Base-by-base conservation (phyloP, 2,329 filamentous ascomycete genomes). In the Dendryphion nanum region DNA sequence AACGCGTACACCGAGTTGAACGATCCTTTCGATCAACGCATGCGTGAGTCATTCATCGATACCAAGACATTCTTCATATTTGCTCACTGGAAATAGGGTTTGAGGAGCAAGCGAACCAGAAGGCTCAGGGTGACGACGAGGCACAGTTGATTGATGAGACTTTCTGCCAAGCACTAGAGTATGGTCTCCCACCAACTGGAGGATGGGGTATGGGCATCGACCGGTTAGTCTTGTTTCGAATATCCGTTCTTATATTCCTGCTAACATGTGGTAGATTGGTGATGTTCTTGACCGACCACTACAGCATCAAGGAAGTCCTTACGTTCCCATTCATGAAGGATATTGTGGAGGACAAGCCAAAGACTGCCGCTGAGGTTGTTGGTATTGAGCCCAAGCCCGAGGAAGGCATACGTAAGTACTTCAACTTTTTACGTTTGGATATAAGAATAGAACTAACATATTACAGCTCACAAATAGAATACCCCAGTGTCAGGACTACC, bases 271-370 rank as follows among this genome's bases (percentile, higher is more conserved):
- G 97, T 73, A 83, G 91, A 44, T 72, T 95, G 67, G 86, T 89
- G 66, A 95, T 95, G 89, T 95, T 95, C 79, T 72, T 97, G 68
- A 95, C 91, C 33, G 82, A 97, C 70, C 87, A 95, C 72, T 93
- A 95, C 74, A 87, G 81, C 55, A 98, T 98, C 67, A 90, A 93
- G 71, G 93, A 98, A 71, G 91, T 97, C 3, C 72, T 97, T 47
- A 83, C 91, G 6, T 98, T 98, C 81, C 93, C 93, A 8, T 91
- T 96, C 73, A 95, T 98, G 88, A 95, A 95, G 81, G 86, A 91
- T 35, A 41, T 64, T 4, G 53, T 56, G 13, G 56, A 63, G 38
- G 45, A 56, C 8, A 61, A 61, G 52, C 10, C 10, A n/a, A 72
- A 76, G 48, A 63, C 64, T 24, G 80, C 81, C 10, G 82, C 81